Base-by-base conservation (phyloP, 129 eudicot species). In the Helianthus tuberosus region DNA sequence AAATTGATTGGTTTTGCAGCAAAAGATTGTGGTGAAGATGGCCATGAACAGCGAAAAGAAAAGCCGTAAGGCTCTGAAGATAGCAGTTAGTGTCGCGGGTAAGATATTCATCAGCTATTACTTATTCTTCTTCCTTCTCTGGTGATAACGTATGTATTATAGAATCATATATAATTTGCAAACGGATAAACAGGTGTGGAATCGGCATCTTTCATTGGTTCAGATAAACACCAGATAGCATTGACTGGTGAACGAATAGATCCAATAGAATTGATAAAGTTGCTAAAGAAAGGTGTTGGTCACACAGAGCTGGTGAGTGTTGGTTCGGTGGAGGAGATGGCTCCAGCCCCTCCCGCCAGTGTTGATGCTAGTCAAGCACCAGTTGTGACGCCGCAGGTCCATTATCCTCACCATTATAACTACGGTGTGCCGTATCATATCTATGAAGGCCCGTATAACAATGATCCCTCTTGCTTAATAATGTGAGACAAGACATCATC, bases 211-310 rank as follows among this genome's bases (percentile, higher is more conserved):
- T 69, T 76, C 0, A 9, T 47, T 1, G 85, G 81, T 1, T 41
- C 67, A 16, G 59, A 71, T 55, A 81, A 65, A 20, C 66, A 81
- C 13, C 85, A 76, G 62, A 75, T 81, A 12, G 81, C 17, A 14
- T 77, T 81, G 51, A 81, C 74, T 4, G 85, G 85, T 11, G 81
- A 76, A 69, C 78, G 81, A 16, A 69, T 77, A 4, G 81, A 77
- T 23, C 50, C 76, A 3, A 76, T 77, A 1, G 36, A 77, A 11
- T 20, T 77, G 10, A 11, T 71, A 2, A 77, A 15, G 1, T 49
- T 49, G 50, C 46, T 77, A 60, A 35, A 71, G 71, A 77, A 69
- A 69, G 6, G 44, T n/a, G 76, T 77, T 0, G 81, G 81, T 23
- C 49, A 36, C 64, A 69, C 81, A 1, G 76, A 69, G 39, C 57